phyloP scores from a whole-genome alignment of 805 yeast genomes.

The Jamesozyma gamospora region DNA sequence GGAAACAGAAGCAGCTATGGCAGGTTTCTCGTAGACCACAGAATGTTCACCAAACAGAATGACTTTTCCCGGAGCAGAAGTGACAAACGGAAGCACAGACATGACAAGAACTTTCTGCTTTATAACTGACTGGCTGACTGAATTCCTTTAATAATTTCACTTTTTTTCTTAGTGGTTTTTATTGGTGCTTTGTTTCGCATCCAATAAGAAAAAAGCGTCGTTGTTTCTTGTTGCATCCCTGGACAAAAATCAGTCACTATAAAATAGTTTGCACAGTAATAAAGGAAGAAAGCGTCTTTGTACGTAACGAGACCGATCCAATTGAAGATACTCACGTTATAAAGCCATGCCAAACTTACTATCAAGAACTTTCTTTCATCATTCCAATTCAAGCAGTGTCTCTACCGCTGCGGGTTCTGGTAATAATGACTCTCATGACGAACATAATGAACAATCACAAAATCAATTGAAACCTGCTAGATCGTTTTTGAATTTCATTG shows the following conservation, averaged over 20 bases:
- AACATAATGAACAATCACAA: not conserved
- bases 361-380: slow-evolving; percentile 19
- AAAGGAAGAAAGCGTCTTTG: too few relatives aligned
- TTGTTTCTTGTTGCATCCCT: too few relatives aligned
- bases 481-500: slow-evolving; percentile 21
- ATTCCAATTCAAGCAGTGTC: not conserved
- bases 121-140: too few relatives aligned
- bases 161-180: too few relatives aligned
- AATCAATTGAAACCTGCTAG: slow-evolving; percentile 12
- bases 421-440: not conserved
- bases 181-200: too few relatives aligned
- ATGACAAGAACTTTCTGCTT: too few relatives aligned
- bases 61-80: slow-evolving; percentile 94
- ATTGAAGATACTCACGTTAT: too few relatives aligned
- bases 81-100: slow-evolving; percentile 37
- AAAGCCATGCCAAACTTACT: slow-evolving; percentile 25
- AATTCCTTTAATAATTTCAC: too few relatives aligned
- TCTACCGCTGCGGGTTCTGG: not conserved
- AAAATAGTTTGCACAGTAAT: too few relatives aligned
- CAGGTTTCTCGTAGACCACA: slow-evolving; percentile 87
- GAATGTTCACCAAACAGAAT: slow-evolving; percentile 96
- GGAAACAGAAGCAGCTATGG: slow-evolving; percentile 83
- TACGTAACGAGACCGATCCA: too few relatives aligned
- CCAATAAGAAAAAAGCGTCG: too few relatives aligned
- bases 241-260: too few relatives aligned